Conservation (phyloP, 139 green algal species). For the Nannochloris sp. region DNA sequence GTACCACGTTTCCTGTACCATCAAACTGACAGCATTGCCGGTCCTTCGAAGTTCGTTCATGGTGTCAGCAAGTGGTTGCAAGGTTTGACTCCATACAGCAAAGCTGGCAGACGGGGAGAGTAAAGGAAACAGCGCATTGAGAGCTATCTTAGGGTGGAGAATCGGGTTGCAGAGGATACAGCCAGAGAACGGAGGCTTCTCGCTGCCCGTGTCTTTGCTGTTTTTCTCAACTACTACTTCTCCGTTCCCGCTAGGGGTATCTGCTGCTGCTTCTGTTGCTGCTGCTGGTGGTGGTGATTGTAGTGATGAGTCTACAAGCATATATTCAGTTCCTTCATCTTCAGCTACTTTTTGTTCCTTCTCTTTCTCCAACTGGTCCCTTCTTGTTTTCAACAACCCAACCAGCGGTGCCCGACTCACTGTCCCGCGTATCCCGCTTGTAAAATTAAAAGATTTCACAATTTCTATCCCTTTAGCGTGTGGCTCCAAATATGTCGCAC, state of each 20-base stretch:
- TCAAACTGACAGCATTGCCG: constrained; percentile 18
- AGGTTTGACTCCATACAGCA: constrained; percentile 47
- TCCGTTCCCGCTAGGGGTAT: background rate
- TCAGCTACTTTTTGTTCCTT: background rate
- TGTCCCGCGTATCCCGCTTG: background rate
- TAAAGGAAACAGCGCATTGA: constrained; percentile 55
- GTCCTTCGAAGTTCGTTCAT: constrained; percentile 20
- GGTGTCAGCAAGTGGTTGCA: constrained; percentile 65
- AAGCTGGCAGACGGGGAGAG: constrained; percentile 64
- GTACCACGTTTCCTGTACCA: constrained; percentile 63
- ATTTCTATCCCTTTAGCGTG: constrained; percentile 14
- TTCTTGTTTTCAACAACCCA: constrained; percentile 17
- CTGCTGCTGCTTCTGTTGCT: constrained; percentile 6
- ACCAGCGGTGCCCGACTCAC: constrained; percentile 31
- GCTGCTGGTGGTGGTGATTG: background rate
- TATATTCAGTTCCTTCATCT: background rate
- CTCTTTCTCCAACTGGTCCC: background rate
- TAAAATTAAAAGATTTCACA: constrained; percentile 46
- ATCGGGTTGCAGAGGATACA: constrained; percentile 54
- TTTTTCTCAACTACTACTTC: background rate
- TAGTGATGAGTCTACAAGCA: background rate
- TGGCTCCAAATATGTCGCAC: constrained; percentile 19
- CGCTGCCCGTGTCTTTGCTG: background rate
- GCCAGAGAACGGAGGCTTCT: constrained; percentile 42
- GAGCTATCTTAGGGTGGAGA: constrained; percentile 34